phyloP scores from a whole-genome alignment of 2,329 filamentous ascomycete species.

The Aspergillus versicolor region DNA sequence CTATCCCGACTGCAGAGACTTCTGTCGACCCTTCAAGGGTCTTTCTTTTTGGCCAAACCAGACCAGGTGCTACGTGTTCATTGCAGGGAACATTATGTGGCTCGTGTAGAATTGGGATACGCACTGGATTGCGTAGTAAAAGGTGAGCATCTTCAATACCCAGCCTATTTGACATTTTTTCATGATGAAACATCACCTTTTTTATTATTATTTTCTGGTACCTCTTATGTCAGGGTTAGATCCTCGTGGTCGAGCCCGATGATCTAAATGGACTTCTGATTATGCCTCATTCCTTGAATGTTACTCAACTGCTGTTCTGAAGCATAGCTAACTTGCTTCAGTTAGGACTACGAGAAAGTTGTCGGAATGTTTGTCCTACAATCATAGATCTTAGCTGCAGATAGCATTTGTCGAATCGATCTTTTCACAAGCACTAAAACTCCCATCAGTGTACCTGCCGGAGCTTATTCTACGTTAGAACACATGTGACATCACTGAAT shows the following conservation, averaged over 20 bases:
- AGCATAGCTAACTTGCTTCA: slow-evolving; percentile 14
- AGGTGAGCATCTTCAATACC: slow-evolving; percentile 29
- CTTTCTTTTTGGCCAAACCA: neutral
- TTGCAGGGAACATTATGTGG: slow-evolving; percentile 5
- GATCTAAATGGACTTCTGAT: slow-evolving; percentile 88
- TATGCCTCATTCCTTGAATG: neutral
- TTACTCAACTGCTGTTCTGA: slow-evolving; percentile 5
- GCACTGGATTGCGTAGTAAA: neutral
- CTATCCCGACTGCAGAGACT: slow-evolving; percentile 2
- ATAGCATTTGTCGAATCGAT: neutral
- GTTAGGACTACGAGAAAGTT: neutral
- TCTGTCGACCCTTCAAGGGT: neutral
- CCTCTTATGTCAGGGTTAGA: slow-evolving; percentile 85
- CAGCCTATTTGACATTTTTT: slow-evolving; percentile 15
- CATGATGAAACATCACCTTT: slow-evolving; percentile 70
- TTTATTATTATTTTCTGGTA: slow-evolving; percentile 77
- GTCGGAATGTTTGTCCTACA: neutral
- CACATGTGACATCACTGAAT: neutral
- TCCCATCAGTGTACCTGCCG: neutral
- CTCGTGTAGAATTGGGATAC: neutral
- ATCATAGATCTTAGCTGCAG: neutral
- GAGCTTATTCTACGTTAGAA: neutral
- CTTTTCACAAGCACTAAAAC: neutral
- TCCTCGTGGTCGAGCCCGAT: slow-evolving; percentile 56
- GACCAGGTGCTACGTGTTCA: neutral